Evolutionary conservation across 2,329 filamentous ascomycete species (phyloP), one percentile per base, ranked within the genome.

Genomic region (Pseudogymnoascus sp.): DNA sequence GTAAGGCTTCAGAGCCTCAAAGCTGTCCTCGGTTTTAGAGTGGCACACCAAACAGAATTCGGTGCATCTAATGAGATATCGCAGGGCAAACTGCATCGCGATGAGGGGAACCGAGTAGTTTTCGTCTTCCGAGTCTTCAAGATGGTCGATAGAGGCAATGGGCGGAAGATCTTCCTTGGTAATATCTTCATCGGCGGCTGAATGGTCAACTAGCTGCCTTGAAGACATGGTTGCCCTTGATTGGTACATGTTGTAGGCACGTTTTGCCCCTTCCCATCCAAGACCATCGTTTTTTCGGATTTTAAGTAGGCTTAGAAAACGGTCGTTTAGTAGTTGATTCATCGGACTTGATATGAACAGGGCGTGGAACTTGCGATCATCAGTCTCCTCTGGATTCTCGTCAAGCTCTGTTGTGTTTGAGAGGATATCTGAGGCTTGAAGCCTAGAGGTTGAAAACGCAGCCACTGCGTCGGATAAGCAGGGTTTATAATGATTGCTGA

Each of bases 41-140:
- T 96, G 90, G 70, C 93, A 97, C 23, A 93, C 86, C 62, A 96
- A 82, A 73, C 93, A 97, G 73, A 93, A 96, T 62, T 95, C 87
- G 0, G 90, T 91, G 72, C 91, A 96, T 64, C 85, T 87, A 6
- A 89, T 83, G 65, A 96, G 85, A 69, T 92, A 89, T 1, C 88
- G 86, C 25, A 96, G 78, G 0, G 86, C 81, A 68, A 93, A 95
- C 67, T 96, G 89, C 81, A 91, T 90, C 1, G 82, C 80, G 28
- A 84, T 67, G 28, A 88, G 73, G 1, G 83, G 81, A 37, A 86
- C 75, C 53, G 83, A 86, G 36, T 77, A 68, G 14, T 76, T 69
- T 0, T 70, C 70, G 11, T 66, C 60, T 0, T 61, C 36, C 1
- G 60, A 60, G 9, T 75, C 71, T 3, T 59, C 61, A 1, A 77